Base-by-base conservation (phyloP, 2,329 filamentous ascomycete genomes). In the Lachnellula subtilissima region DNA sequence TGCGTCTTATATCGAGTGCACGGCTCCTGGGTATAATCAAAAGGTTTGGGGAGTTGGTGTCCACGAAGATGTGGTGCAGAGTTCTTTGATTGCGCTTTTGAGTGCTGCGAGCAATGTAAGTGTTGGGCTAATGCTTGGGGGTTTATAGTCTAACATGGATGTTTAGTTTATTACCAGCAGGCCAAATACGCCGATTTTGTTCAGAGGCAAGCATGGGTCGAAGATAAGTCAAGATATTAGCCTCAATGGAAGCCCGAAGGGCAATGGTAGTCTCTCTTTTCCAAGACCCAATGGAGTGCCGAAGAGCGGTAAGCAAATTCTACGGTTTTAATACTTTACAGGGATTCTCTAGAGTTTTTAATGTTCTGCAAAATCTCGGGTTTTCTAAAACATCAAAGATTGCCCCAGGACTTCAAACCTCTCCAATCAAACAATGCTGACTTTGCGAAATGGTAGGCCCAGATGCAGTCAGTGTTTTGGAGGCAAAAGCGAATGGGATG, bases 1-100 rank as follows among this genome's bases (percentile, higher is more conserved):
- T n/a, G 93, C 91, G 2, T 90, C 92, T 2, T 97, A 95, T 70
- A 96, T 97, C 61, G 89, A 97, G 73, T 96, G 91, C 73, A 91
- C 82, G 28, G 80, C 85, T 19, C 74, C 81, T 4, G 84, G 82
- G 48, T 86, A 79, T 60, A 81, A 81, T 53, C 79, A 89, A 66
- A 87, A 83, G 67, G 87, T 96, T 2, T 96, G 91, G 91, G 91
- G 91, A 64, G 88, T 96, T 6, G 91, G 90, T 36, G 89, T 97
- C 65, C 90, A 97, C 71, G 87, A 93, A 71, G 93, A 96, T 76
- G 90, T 95, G 58, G 90, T 95, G 19, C 89, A 95, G 72, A 91
- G 89, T 66, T 92, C 87, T 72, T 81, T 97, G 68, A 88, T 91
- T 70, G 92, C 92, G 56, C 78, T 96, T 64, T 77, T 96, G 70